These are phyloP conservation scores for Vanderwaltozyma verrucispora DNA, from an alignment of 805 yeast species.

Conservation along the genomic window DNA sequence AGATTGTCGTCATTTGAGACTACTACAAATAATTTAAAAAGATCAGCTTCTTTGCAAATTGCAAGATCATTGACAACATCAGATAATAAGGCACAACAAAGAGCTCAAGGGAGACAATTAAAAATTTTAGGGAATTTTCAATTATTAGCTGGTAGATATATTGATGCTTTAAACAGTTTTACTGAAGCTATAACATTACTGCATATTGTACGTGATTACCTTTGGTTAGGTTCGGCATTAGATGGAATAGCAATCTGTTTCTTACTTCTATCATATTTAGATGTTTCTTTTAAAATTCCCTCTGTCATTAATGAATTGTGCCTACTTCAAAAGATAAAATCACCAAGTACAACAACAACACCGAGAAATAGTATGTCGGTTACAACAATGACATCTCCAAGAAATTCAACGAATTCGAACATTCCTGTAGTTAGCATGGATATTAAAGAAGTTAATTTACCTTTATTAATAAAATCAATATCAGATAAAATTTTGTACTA, in stretches of 20 bases:
- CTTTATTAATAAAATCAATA: constrained; percentile 31
- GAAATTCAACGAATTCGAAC: constrained; percentile 31
- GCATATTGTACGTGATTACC: constrained; percentile 54
- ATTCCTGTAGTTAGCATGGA: constrained; percentile 1
- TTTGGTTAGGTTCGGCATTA: constrained; percentile 86
- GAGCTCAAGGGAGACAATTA: constrained; percentile 58
- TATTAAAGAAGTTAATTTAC: constrained; percentile 11
- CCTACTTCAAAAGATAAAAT: constrained; percentile 20
- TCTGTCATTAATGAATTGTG: constrained; percentile 26
- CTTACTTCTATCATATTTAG: constrained; percentile 47
- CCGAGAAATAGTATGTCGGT: constrained; percentile 18
- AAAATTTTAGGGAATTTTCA: constrained; percentile 71
- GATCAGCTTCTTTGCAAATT: constrained; percentile 26
- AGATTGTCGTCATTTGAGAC: constrained; percentile 20
- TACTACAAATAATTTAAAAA: constrained; percentile 27
- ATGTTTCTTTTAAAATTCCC: constrained; percentile 22
- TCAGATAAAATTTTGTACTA: constrained; percentile 32
- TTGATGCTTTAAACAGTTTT: constrained; percentile 60
- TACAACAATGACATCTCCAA: constrained; percentile 36
- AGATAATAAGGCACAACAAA: constrained; percentile 32
- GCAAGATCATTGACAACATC: constrained; percentile 26
- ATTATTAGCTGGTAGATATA: constrained; percentile 67
- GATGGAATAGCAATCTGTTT: constrained; percentile 69
- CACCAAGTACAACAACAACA: constrained; percentile 2
- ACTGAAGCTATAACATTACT: constrained; percentile 59